A percentile compares a stretch with the other conserved stretches of the same genome.
Evolutionary conservation across 805 yeast species (phyloP).

Genomic region (Candida morakotiae): DNA sequence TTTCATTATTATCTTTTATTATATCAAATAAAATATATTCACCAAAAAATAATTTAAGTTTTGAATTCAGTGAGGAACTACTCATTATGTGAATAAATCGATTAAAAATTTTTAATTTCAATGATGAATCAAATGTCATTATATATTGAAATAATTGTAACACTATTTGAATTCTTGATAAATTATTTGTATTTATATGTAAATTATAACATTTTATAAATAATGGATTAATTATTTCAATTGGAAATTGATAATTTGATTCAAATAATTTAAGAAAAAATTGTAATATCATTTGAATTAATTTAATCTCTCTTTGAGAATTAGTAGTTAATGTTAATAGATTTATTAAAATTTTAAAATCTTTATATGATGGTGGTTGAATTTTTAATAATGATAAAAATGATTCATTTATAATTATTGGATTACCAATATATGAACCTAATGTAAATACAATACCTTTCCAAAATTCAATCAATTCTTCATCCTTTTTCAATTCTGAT

Average conservation of each 20-base stretch:
- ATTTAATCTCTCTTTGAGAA: slow-evolving; percentile 14
- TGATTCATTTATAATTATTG: slow-evolving; percentile 39
- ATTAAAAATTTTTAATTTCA: slow-evolving; percentile 10
- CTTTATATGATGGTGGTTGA: slow-evolving; percentile 1
- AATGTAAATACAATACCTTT: slow-evolving; percentile 50
- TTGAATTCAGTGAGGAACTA: slow-evolving; percentile 25
- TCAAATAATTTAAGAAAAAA: slow-evolving; percentile 39
- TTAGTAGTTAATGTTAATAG: slow-evolving; percentile 15
- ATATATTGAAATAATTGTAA: slow-evolving; percentile 44
- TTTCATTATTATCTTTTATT: slow-evolving; percentile 33
- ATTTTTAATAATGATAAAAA: slow-evolving; percentile 32
- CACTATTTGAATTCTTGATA: slow-evolving; percentile 33
- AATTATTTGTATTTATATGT: slow-evolving; percentile 46
- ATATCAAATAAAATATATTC: slow-evolving; percentile 38
- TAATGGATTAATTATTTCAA: slow-evolving; percentile 28
- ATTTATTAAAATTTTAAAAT: slow-evolving; percentile 11
- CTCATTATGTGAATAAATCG: slow-evolving; percentile 25
- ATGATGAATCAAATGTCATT: slow-evolving; percentile 10
- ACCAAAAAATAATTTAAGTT: slow-evolving; percentile 34
- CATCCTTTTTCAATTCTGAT: neutral
- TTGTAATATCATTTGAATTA: slow-evolving; percentile 20
- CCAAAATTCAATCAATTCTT: slow-evolving; percentile 40
- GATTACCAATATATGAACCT: slow-evolving; percentile 54
- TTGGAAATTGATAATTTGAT: slow-evolving; percentile 28
- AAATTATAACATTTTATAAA: slow-evolving; percentile 51